Conservation (phyloP, 768 basidiomycete genomes). For the Pisolithus tinctorius region DNA sequence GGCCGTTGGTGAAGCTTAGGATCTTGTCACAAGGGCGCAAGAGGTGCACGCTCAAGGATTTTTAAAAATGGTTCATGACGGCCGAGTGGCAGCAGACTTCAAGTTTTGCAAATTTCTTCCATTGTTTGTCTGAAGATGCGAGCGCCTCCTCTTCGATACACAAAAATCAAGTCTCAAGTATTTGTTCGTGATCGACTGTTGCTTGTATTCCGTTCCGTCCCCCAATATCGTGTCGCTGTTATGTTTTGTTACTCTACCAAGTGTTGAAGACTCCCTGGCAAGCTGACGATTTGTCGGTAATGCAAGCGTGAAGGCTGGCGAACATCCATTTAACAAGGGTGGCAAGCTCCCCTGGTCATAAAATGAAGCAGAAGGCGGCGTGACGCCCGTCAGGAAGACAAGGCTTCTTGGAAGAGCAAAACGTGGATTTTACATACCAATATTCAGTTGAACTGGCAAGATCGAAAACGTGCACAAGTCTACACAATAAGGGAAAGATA, state of each 20-base stretch:
- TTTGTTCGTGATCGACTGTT: constrained; percentile 48
- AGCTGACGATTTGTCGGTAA: constrained; percentile 32
- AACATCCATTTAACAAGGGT: constrained; percentile 16
- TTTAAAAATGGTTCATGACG: constrained; percentile 35
- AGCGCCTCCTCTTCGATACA: constrained; percentile 47
- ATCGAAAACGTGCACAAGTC: not conserved
- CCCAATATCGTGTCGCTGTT: constrained; percentile 39
- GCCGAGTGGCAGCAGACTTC: constrained; percentile 32
- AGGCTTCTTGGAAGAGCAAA: not conserved
- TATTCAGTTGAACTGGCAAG: not conserved
- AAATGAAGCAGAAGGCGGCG: constrained; percentile 5
- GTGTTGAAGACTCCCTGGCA: constrained; percentile 33
- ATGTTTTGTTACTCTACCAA: constrained; percentile 40
- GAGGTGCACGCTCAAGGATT: constrained; percentile 34
- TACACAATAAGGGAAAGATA: not conserved
- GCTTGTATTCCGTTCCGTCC: constrained; percentile 28
- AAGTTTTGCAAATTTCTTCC: constrained; percentile 45
- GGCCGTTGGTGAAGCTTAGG: constrained; percentile 55
- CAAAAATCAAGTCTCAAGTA: constrained; percentile 65
- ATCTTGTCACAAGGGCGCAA: constrained; percentile 28
- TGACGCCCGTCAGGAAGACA: not conserved
- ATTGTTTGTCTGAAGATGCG: constrained; percentile 43
- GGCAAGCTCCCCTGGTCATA: constrained; percentile 4
- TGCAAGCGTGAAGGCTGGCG: constrained; percentile 28
- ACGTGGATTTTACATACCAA: not conserved